These are phyloP conservation scores for Acacia acuminata DNA, from an alignment of 306 rosid species.

Conservation along the genomic window DNA sequence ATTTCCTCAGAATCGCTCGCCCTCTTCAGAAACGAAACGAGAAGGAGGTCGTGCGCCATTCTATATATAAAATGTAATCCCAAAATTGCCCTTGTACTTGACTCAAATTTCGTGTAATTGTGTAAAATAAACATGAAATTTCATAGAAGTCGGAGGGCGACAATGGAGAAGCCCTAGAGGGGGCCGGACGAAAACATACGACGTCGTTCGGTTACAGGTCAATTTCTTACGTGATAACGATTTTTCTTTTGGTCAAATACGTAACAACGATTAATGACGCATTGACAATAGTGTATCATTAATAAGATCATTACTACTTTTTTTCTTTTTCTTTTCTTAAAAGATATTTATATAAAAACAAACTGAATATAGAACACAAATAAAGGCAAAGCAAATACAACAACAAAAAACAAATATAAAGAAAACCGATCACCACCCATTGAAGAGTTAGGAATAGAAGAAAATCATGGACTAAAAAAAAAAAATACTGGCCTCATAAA, in stretches of 20 bases:
- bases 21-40: constrained; percentile 21
- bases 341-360: no score
- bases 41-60: constrained; percentile 19
- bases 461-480: no score
- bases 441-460: no score
- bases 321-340: no score
- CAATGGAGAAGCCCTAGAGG: constrained; percentile 25
- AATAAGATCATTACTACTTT: no score
- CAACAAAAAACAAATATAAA: no score
- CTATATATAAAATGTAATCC: constrained; percentile 32
- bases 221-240: not conserved
- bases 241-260: not conserved
- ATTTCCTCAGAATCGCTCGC: constrained; percentile 71
- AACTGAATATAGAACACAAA: no score
- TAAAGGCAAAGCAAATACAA: no score
- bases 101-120: not conserved
- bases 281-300: no score
- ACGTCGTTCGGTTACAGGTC: constrained; percentile 5
- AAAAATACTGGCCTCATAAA: no score
- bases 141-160: not conserved
- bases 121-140: not conserved
- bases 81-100: constrained; percentile 21
- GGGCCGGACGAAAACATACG: not conserved
- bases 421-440: no score
- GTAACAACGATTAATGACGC: not conserved